phyloP scores from a whole-genome alignment of 106 monocot genomes.

The Vanilla planifolia region DNA sequence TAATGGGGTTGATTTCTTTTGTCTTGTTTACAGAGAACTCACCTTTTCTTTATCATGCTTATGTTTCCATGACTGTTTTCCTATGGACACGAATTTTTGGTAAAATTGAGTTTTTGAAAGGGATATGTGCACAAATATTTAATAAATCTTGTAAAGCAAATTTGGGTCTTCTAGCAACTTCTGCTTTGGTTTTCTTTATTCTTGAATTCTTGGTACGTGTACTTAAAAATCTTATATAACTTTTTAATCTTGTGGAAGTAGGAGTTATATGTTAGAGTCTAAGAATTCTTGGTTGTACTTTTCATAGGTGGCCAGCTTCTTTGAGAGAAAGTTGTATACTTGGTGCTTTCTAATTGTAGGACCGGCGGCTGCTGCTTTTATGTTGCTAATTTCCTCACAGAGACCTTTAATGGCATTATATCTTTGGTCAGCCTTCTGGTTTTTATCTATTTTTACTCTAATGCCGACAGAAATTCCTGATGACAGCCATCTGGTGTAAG shows the following conservation, averaged over 20 bases:
- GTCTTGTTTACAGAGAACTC: slow-evolving; percentile 75
- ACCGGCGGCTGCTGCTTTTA: slow-evolving; percentile 29
- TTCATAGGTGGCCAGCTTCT: slow-evolving; percentile 72
- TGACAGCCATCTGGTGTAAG: slow-evolving; percentile 75
- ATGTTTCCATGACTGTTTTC: slow-evolving; percentile 59
- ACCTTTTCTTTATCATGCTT: slow-evolving; percentile 80
- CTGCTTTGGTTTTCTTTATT: slow-evolving; percentile 39
- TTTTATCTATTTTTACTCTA: slow-evolving; percentile 78
- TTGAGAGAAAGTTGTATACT: slow-evolving; percentile 79
- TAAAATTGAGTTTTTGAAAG: slow-evolving; percentile 35
- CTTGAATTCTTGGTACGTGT: slow-evolving; percentile 77
- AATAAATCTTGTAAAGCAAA: slow-evolving; percentile 24
- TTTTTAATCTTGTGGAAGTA: not conserved
- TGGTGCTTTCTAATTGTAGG: slow-evolving; percentile 72
- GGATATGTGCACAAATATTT: slow-evolving; percentile 39
- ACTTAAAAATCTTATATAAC: too few relatives aligned
- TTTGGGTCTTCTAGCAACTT: slow-evolving; percentile 34
- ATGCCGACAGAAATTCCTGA: slow-evolving; percentile 99
- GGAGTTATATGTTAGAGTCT: not conserved
- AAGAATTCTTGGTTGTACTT: not conserved
- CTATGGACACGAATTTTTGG: slow-evolving; percentile 67
- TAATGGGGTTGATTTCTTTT: slow-evolving; percentile 47
- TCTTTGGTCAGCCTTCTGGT: slow-evolving; percentile 61
- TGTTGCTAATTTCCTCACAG: slow-evolving; percentile 15
- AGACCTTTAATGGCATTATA: slow-evolving; percentile 38